Evolutionary conservation across 139 green algal genomes (phyloP), one percentile per base, ranked within the genome.

Genomic region (Volvox africanus): DNA sequence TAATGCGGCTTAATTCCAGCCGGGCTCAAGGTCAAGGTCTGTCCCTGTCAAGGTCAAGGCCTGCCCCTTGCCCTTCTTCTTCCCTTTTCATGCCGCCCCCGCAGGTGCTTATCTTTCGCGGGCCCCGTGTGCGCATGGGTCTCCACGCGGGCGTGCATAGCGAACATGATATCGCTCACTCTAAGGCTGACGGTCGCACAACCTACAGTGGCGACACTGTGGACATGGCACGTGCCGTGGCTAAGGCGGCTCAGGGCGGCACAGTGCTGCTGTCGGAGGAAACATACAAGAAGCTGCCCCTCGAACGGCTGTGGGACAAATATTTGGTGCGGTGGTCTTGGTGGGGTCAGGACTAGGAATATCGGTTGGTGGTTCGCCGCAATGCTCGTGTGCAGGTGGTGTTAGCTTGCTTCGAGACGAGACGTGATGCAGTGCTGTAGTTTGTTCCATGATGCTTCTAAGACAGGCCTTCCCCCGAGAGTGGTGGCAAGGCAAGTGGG

Each of bases 271-370:
- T 93, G 62, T 89, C 71, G 33, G 93, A 93, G 83, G 91, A 91
- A 50, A 93, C 91, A 21, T 93, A 93, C 91, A 95, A 93, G 86
- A 93, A 91, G 87, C 87, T 93, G 65, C 87, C 90, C 22, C 79
- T 95, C 37, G 91, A 95, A 88, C 61, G 90, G 37, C 82, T 95
- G 82, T 92, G 84, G 84, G 85, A 93, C 91, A 81, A 86, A 32
- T 91, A 92, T 81, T 81, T 91, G 86, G 91, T 93, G 80, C 21
- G 89, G 71, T 30, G 28, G 28, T 80, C 28, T 80, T n/a, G 71
- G 28, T n/a, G 71, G 71, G 71, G 44, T 55, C 5, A 55, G 44
- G 5, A 55, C 5, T 14, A 55, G 44, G 44, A 9, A 9, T 9
- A 55, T 55, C 9, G 44, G 44, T 9, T 55, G 44, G 44, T 55